Evolutionary conservation across 345 rosid species (phyloP).

Genomic region (Gossypium sturtianum): DNA sequence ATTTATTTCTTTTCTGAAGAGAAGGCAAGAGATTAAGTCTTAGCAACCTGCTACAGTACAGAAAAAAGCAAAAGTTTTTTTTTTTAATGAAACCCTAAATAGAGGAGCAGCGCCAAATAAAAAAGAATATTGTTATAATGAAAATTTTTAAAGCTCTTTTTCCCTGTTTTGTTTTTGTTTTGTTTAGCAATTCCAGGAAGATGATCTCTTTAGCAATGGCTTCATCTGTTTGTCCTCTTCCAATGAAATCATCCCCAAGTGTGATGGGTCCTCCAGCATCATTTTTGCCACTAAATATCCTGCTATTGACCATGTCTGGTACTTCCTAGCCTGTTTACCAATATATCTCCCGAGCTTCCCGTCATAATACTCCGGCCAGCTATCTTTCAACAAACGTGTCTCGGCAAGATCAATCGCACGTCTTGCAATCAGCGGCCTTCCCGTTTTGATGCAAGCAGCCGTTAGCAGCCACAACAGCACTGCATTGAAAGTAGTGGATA

Average conservation of each 20-base stretch:
- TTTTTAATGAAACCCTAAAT: conserved; percentile 11
- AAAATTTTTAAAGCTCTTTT: neutral
- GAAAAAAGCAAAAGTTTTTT: neutral
- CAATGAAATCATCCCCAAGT: conserved; percentile 54
- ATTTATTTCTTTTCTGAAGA: neutral
- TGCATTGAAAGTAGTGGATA: neutral
- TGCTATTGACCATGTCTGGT: neutral
- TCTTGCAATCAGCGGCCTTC: conserved; percentile 71
- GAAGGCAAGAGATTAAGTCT: conserved; percentile 22
- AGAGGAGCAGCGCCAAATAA: conserved; percentile 22
- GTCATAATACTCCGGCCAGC: conserved; percentile 74
- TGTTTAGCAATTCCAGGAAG: neutral
- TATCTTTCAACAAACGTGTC: conserved; percentile 52
- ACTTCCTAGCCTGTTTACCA: conserved; percentile 44
- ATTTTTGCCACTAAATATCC: neutral
- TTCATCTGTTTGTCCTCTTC: conserved; percentile 58
- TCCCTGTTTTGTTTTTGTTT: neutral
- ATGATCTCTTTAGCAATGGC: conserved; percentile 47
- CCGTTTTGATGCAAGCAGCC: conserved; percentile 66
- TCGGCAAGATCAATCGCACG: conserved; percentile 58
- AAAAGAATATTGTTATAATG: conserved; percentile 6
- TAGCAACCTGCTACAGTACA: conserved; percentile 32
- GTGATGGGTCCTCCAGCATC: conserved; percentile 22
- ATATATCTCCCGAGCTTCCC: conserved; percentile 59
- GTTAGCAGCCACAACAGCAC: neutral